phyloP scores from a whole-genome alignment of 2,329 filamentous ascomycete genomes.

The Fusarium coffeatum region DNA sequence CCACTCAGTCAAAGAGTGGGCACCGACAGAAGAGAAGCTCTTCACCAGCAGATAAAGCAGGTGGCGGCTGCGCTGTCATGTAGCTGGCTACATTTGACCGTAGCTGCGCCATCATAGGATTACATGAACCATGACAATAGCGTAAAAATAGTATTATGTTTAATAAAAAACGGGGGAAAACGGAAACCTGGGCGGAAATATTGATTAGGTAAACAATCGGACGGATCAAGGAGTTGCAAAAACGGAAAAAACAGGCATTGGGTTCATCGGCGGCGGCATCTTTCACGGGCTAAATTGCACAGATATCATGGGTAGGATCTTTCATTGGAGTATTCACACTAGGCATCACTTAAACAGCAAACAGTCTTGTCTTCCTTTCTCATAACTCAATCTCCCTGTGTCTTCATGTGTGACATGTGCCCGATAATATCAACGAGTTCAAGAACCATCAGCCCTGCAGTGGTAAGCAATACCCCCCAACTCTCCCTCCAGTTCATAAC shows the following conservation, averaged over 20 bases:
- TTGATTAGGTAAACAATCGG: neutral
- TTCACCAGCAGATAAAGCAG: constrained; percentile 14
- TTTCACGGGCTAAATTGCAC: constrained; percentile 14
- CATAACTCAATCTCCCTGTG: neutral
- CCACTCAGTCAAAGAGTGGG: constrained; percentile 1
- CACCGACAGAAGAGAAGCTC: constrained; percentile 14
- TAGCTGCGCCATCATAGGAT: neutral
- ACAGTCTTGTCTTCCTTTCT: neutral
- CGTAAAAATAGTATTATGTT: neutral
- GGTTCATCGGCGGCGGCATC: neutral
- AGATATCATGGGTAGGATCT: neutral
- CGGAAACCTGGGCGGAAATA: neutral
- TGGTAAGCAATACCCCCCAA: constrained; percentile 11
- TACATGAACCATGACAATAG: neutral
- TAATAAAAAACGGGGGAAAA: neutral
- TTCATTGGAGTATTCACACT: neutral
- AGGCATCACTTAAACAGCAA: neutral
- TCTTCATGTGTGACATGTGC: neutral
- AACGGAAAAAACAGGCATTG: neutral
- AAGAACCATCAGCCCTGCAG: constrained; percentile 9
- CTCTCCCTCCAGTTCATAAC: neutral
- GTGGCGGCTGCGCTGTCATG: constrained; percentile 29
- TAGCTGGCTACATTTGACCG: constrained; percentile 14
- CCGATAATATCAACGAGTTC: neutral
- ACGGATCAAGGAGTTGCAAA: constrained; percentile 2